phyloP scores from a whole-genome alignment of 2,329 filamentous ascomycete species.

The Fusarium musae region DNA sequence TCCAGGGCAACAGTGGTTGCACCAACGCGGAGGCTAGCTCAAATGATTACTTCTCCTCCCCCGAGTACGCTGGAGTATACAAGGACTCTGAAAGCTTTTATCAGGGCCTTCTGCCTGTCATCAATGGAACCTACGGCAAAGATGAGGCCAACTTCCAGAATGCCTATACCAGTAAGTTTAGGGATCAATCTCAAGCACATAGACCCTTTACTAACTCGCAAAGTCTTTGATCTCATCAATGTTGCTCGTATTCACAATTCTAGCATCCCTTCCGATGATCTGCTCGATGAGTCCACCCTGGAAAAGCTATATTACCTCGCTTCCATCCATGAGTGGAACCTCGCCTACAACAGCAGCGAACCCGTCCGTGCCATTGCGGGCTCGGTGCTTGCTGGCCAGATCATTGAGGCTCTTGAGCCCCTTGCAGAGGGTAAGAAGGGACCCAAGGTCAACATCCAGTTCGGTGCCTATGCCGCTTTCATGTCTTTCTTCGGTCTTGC shows the following conservation, averaged over 20 bases:
- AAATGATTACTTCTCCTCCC: slow-evolving; percentile 63
- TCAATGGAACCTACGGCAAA: slow-evolving; percentile 62
- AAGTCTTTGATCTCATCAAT: slow-evolving; percentile 70
- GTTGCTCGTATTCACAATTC: slow-evolving; percentile 70
- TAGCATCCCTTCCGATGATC: slow-evolving; percentile 65
- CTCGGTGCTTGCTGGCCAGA: slow-evolving; percentile 65
- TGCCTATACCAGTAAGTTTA: slow-evolving; percentile 67
- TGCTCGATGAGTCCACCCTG: slow-evolving; percentile 70
- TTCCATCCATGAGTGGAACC: slow-evolving; percentile 81
- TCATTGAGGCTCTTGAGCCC: slow-evolving; percentile 63
- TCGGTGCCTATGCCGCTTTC: slow-evolving; percentile 71
- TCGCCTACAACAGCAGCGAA: slow-evolving; percentile 84
- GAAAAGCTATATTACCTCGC: slow-evolving; percentile 77
- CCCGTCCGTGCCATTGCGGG: slow-evolving; percentile 68
- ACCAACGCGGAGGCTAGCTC: slow-evolving; percentile 65
- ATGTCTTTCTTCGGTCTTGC: slow-evolving; percentile 72
- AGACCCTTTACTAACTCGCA: not conserved
- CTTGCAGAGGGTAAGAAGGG: slow-evolving; percentile 56
- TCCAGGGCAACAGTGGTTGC: slow-evolving; percentile 69
- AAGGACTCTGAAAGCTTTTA: slow-evolving; percentile 70
- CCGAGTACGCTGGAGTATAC: slow-evolving; percentile 57
- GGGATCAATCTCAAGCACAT: slow-evolving; percentile 60
- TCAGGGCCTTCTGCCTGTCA: slow-evolving; percentile 62
- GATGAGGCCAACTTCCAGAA: slow-evolving; percentile 65
- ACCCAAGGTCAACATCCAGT: slow-evolving; percentile 62